Percentiles rank a stretch among this genome's conserved stretches.
phyloP scores from a whole-genome alignment of 2,329 filamentous ascomycete genomes.

The Hirsutella rhossiliensis region DNA sequence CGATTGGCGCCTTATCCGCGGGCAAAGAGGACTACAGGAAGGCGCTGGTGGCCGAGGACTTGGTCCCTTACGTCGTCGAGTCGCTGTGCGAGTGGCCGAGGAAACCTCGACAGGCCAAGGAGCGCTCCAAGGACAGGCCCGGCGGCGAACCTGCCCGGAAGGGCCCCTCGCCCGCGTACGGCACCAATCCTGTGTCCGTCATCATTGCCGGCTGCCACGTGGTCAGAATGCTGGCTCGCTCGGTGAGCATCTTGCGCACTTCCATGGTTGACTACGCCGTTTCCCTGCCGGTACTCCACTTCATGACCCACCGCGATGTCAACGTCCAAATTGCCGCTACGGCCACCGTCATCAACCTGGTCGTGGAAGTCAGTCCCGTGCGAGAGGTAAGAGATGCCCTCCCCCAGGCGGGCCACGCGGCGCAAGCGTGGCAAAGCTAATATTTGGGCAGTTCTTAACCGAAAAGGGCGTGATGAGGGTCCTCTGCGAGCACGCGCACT shows the following conservation, averaged over 20 bases:
- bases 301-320: conserved; percentile 63
- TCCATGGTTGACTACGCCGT: conserved; percentile 78
- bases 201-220: conserved; percentile 78
- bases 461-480: conserved; percentile 63
- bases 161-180: conserved; percentile 38
- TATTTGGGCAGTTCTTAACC: conserved; percentile 48
- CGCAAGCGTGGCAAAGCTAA: not conserved
- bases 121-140: conserved; percentile 25
- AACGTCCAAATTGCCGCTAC: conserved; percentile 81
- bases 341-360: conserved; percentile 71
- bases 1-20: conserved; percentile 68
- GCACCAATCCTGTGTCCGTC: conserved; percentile 62
- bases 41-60: conserved; percentile 68
- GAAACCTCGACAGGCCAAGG: conserved; percentile 32
- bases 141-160: conserved; percentile 18
- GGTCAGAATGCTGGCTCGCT: conserved; percentile 70
- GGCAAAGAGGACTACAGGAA: conserved; percentile 80
- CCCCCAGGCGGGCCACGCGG: not conserved
- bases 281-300: conserved; percentile 60
- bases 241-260: conserved; percentile 73
- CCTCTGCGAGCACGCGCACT: conserved; percentile 76
- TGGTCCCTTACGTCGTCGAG: conserved; percentile 70
- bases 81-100: conserved; percentile 52
- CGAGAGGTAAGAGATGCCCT: conserved; percentile 45
- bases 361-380: conserved; percentile 85